These are phyloP conservation scores for Termitomyces sp. DNA, from an alignment of 768 basidiomycete species.

Conservation along the genomic window DNA sequence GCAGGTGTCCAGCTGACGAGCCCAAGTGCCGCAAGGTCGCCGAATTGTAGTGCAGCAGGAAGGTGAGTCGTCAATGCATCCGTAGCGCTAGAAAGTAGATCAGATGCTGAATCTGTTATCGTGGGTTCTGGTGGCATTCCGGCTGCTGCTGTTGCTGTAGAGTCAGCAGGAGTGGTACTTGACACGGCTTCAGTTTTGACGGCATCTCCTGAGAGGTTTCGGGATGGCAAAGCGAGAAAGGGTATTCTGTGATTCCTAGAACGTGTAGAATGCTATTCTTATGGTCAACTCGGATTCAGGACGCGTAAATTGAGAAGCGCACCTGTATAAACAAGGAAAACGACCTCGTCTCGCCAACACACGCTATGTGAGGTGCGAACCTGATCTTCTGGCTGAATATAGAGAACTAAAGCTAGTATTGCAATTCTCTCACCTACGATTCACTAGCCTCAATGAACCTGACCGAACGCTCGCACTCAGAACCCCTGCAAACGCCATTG, in stretches of 20 bases:
- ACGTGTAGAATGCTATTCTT: slow-evolving; percentile 9
- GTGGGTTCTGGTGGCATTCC: neutral
- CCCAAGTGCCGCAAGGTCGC: slow-evolving; percentile 67
- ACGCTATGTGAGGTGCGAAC: slow-evolving; percentile 8
- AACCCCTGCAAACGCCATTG: slow-evolving; percentile 15
- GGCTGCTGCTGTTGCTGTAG: neutral
- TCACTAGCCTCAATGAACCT: slow-evolving; percentile 4
- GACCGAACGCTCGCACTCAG: slow-evolving; percentile 12
- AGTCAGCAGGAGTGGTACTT: slow-evolving; percentile 1
- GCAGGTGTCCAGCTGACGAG: slow-evolving; percentile 59
- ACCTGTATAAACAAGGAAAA: slow-evolving; percentile 19
- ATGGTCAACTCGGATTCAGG: slow-evolving; percentile 4
- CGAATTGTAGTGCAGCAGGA: slow-evolving; percentile 54
- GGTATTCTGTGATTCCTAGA: slow-evolving; percentile 5
- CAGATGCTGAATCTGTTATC: neutral
- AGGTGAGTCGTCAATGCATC: slow-evolving; percentile 21
- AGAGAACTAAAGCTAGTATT: neutral
- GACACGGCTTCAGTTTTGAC: slow-evolving; percentile 9
- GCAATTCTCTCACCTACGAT: slow-evolving; percentile 8
- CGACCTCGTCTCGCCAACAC: slow-evolving; percentile 11
- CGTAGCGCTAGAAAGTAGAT: slow-evolving; percentile 12
- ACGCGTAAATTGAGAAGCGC: neutral
- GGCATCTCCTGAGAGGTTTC: slow-evolving; percentile 14
- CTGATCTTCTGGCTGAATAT: neutral
- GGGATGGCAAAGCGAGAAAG: slow-evolving; percentile 8